Base-by-base conservation (phyloP, 345 rosid genomes). In the Brassica carinata region DNA sequence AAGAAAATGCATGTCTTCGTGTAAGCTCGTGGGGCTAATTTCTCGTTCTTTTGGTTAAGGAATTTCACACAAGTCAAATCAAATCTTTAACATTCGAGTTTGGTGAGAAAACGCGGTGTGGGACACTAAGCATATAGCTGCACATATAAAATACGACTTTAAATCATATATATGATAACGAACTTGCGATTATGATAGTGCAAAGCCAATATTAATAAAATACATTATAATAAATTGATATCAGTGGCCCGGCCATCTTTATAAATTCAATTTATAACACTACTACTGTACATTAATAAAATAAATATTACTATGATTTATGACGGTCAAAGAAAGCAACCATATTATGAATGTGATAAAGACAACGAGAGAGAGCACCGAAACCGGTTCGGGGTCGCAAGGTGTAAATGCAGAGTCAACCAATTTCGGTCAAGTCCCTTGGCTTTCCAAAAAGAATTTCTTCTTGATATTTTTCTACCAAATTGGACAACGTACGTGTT, bases 261-360 rank as follows among this genome's bases (percentile, higher is more conserved):
- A 23, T n/a, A 79, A 48, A 34, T 38, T 62, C 23, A 69, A 26
- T 63, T 27, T 29, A 70, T 53, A 55, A 17, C 67, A 74, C 10
- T 23, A 64, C 17, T 63, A 45, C 15, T 48, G 55, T 48, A 74
- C 26, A 10, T 48, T 61, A 51, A 34, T 31, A 6, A 48, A 69
- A 66, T 13, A 9, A 59, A 61, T 19, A 70, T 6, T 15, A n/a
- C 19, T 18, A 40, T 64, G 8, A 61, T 64, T 65, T 34, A 55
- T 72, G 67, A 45, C 17, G 72, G 83, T 81, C 83, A 81, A 81
- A 81, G 80, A 81, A 81, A 79, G 82, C 77, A 73, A 79, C 73
- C 68, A 62, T 62, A 62, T 48, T 8, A 43, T 57, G 51, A 62
- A 69, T 26, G 38, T 65, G 72, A 70, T 29, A 29, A 18, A 75